phyloP scores from a whole-genome alignment of 2,329 filamentous ascomycete species.

The Xylaria sp. region DNA sequence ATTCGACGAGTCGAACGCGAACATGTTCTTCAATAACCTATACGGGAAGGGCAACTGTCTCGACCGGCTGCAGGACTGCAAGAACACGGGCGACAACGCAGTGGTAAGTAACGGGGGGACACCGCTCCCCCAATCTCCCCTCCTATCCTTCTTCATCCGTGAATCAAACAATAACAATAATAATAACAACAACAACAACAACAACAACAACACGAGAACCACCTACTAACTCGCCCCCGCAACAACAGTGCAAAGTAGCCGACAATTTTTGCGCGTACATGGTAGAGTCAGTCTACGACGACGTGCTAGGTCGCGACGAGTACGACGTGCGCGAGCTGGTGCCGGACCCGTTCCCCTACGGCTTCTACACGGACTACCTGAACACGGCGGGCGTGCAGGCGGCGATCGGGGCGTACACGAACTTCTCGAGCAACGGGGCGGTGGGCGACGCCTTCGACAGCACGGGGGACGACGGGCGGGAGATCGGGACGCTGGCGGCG shows the following conservation, averaged over 20 bases:
- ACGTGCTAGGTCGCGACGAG: conserved; percentile 63
- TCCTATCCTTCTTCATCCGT: too few relatives aligned
- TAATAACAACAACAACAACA: too few relatives aligned
- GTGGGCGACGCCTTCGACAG: conserved; percentile 66
- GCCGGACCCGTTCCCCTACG: conserved; percentile 67
- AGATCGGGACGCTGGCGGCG: conserved; percentile 42
- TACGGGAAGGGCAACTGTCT: conserved; percentile 70
- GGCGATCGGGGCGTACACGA: conserved; percentile 69
- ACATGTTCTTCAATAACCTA: conserved; percentile 66
- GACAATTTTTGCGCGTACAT: conserved; percentile 65
- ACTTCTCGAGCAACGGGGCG: conserved; percentile 61
- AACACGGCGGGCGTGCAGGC: conserved; percentile 63
- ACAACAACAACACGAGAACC: neutral
- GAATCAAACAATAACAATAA: too few relatives aligned
- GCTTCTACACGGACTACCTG: conserved; percentile 66
- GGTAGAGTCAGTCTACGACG: conserved; percentile 63
- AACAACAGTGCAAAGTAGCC: conserved; percentile 57
- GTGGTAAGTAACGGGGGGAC: conserved; percentile 43
- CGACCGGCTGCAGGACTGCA: conserved; percentile 66
- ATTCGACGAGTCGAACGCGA: conserved; percentile 60
- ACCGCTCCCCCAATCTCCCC: neutral
- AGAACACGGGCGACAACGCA: conserved; percentile 59
- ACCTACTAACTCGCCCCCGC: neutral
- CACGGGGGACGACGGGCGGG: conserved; percentile 59
- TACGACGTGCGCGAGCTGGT: conserved; percentile 68